A percentile compares a stretch with the other conserved stretches of the same genome.
Conservation (phyloP, 768 basidiomycete species). For the Chlorophyllum brunneum region DNA sequence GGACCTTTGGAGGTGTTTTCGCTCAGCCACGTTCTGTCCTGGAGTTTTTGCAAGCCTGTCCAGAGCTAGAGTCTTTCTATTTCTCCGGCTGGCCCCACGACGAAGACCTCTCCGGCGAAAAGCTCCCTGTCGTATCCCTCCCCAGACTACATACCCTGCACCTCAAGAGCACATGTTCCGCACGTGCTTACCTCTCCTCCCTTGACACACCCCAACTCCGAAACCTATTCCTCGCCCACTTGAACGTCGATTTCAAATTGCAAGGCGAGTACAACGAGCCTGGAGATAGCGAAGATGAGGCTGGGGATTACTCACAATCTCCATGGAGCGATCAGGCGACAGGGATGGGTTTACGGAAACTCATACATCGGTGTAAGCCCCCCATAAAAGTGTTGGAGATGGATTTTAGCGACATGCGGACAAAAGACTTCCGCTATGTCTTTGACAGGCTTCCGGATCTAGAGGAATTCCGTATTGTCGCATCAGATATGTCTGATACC, state of each 20-base stretch:
- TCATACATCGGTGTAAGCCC: slow-evolving; percentile 58
- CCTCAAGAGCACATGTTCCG: slow-evolving; percentile 55
- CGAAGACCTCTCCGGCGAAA: slow-evolving; percentile 21
- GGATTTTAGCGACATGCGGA: slow-evolving; percentile 82
- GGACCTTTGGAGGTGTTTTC: slow-evolving; percentile 29
- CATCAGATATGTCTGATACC: slow-evolving; percentile 77
- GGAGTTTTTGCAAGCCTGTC: slow-evolving; percentile 57
- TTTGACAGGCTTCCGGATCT: slow-evolving; percentile 54
- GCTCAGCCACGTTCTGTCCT: slow-evolving; percentile 49
- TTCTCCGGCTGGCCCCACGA: slow-evolving; percentile 51
- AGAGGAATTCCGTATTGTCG: slow-evolving; percentile 68
- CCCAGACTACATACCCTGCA: slow-evolving; percentile 55
- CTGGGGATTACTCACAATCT: slow-evolving; percentile 69
- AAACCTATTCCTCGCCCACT: slow-evolving; percentile 58
- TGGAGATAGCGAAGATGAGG: slow-evolving; percentile 76
- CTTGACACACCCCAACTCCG: slow-evolving; percentile 57
- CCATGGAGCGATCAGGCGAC: slow-evolving; percentile 75
- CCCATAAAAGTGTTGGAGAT: slow-evolving; percentile 66
- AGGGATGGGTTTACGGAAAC: slow-evolving; percentile 72
- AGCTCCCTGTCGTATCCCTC: slow-evolving; percentile 45
- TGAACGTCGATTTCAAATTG: slow-evolving; percentile 60
- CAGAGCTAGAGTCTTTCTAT: slow-evolving; percentile 55
- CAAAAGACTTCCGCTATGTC: slow-evolving; percentile 71
- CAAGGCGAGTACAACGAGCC: slow-evolving; percentile 38
- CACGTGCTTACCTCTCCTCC: slow-evolving; percentile 61